Evolutionary conservation across 2,329 filamentous ascomycete species (phyloP).

Genomic region (Elsinoe perseae): DNA sequence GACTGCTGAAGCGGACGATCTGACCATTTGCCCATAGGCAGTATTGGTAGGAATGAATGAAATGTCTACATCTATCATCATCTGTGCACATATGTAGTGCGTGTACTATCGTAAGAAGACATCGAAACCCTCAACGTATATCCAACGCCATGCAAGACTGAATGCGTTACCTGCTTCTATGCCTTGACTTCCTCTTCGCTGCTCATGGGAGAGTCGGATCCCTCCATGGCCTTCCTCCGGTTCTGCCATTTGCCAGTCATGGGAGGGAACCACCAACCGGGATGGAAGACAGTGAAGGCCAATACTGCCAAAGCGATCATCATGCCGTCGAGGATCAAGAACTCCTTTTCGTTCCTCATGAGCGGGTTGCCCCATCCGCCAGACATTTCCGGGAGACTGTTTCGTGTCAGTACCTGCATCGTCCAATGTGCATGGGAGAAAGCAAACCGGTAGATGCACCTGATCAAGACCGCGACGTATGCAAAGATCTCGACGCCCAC

Average conservation of each 20-base stretch:
- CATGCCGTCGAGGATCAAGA: constrained; percentile 39
- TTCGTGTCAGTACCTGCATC: constrained; percentile 13
- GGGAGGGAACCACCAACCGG: constrained; percentile 15
- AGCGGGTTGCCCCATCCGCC: constrained; percentile 42
- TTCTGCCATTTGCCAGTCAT: constrained; percentile 14
- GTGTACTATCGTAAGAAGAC: background rate
- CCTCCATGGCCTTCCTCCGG: background rate
- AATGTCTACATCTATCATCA: constrained; percentile 10
- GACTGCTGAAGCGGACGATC: background rate
- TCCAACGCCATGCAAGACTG: background rate
- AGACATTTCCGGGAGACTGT: constrained; percentile 43
- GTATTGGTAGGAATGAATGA: background rate
- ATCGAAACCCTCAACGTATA: background rate
- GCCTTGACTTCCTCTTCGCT: background rate
- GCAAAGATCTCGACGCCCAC: constrained; percentile 48
- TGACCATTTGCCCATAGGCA: background rate
- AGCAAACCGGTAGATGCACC: constrained; percentile 54
- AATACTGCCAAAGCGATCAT: constrained; percentile 10
- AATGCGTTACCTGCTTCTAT: background rate
- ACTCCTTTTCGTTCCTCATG: constrained; percentile 42
- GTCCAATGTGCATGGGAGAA: background rate
- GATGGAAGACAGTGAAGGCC: constrained; percentile 13
- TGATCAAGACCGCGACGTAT: constrained; percentile 57
- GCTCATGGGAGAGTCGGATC: background rate
- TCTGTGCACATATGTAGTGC: background rate